phyloP scores from a whole-genome alignment of 2,329 filamentous ascomycete species.

The Xylaria sp. region DNA sequence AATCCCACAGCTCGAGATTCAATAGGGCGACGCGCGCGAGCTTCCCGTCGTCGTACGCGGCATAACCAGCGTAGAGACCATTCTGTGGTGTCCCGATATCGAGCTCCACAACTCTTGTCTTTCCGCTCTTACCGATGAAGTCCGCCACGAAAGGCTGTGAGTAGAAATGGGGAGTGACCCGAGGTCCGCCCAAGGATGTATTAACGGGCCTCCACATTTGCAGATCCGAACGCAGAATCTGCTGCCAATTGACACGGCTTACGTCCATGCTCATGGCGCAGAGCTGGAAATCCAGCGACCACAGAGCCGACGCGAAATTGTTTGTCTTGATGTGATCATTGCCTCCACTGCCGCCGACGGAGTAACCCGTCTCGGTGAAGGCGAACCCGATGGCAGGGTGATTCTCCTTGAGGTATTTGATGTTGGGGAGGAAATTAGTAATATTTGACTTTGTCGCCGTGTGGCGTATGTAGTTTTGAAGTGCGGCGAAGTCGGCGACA shows the following conservation, averaged over 20 bases:
- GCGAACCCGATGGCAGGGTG: conserved; percentile 30
- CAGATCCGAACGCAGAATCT: conserved; percentile 32
- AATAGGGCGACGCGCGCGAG: conserved; percentile 32
- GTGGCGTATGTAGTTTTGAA: conserved; percentile 36
- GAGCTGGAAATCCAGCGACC: conserved; percentile 37
- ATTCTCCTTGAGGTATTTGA: conserved; percentile 30
- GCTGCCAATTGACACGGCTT: conserved; percentile 34
- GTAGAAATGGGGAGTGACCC: conserved; percentile 35
- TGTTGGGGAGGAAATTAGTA: conserved; percentile 30
- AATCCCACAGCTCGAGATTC: conserved; percentile 36
- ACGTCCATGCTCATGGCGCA: conserved; percentile 32
- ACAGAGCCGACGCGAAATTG: conserved; percentile 37
- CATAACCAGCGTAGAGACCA: conserved; percentile 32
- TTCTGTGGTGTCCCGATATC: conserved; percentile 26
- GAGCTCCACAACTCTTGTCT: conserved; percentile 34
- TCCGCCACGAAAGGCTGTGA: conserved; percentile 38
- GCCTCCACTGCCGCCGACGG: conserved; percentile 22
- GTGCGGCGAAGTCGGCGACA: conserved; percentile 13
- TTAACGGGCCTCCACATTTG: conserved; percentile 36
- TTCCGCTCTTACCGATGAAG: conserved; percentile 36
- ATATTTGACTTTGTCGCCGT: conserved; percentile 30
- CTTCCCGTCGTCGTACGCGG: conserved; percentile 36
- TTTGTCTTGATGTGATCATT: conserved; percentile 22
- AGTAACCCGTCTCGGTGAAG: conserved; percentile 36
- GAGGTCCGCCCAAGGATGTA: conserved; percentile 17